Percentiles rank a stretch among this genome's conserved stretches.
Evolutionary conservation across 2,329 filamentous ascomycete species (phyloP).

Genomic region (Arthroderma sp.): DNA sequence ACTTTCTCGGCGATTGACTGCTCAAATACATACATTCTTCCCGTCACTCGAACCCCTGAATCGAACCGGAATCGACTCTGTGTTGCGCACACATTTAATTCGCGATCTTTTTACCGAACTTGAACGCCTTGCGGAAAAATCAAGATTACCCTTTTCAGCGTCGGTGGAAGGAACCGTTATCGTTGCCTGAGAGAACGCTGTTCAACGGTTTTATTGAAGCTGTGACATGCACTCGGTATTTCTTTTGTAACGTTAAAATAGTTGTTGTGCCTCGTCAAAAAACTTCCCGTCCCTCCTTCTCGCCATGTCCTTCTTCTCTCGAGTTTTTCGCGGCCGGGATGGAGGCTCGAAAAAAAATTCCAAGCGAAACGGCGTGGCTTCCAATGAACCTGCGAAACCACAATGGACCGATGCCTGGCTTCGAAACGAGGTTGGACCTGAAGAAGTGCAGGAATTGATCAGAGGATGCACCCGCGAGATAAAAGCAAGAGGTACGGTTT

Average conservation of each 20-base stretch:
- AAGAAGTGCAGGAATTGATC: constrained; percentile 82
- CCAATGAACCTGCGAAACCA: constrained; percentile 52
- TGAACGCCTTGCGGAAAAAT: not conserved
- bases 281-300: too few relatives aligned
- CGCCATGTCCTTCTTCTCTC: constrained; percentile 46
- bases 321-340: constrained; percentile 63
- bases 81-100: not conserved
- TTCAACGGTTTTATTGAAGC: not conserved
- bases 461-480: constrained; percentile 77
- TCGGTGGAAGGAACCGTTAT: not conserved
- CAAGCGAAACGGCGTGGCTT: constrained; percentile 37
- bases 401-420: constrained; percentile 81
- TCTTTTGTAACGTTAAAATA: not conserved
- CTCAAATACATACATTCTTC: too few relatives aligned
- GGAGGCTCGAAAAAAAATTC: constrained; percentile 48
- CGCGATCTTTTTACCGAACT: not conserved
- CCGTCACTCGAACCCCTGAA: too few relatives aligned
- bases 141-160: not conserved
- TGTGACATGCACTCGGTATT: not conserved
- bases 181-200: not conserved
- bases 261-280: too few relatives aligned
- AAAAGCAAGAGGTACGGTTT: constrained; percentile 72
- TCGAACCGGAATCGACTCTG: not conserved
- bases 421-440: constrained; percentile 67
- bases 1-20: too few relatives aligned